Evolutionary conservation across 1,139 yeast genomes (phyloP), one percentile per base, ranked within the genome.

Genomic region (Yamadazyma atmosphaerica): DNA sequence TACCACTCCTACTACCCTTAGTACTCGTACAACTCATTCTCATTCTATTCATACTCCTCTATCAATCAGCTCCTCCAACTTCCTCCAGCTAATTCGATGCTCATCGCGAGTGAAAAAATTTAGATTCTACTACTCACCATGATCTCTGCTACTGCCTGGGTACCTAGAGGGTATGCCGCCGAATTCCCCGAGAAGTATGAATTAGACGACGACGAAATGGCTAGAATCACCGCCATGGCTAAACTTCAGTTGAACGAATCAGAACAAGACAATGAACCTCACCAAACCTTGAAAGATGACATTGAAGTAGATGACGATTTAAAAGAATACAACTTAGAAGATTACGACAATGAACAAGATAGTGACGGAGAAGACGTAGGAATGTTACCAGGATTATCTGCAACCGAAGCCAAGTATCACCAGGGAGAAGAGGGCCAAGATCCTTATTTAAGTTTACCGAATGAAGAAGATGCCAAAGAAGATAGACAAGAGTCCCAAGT

Each of bases 131-230:
- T 7, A 21, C 23, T 30, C 24, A 25, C 32, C 27, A 89, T 94
- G 96, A 83, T 92, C 49, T 89, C 98, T 36, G 85, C 97, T 23
- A 83, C 94, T 36, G 70, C 84, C 37, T 92, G 98, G 98, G 96
- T 92, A 24, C 98, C 98, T 35, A 79, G 96, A 55, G 99, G 99
- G 9, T 86, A 77, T 60, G 95, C 98, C 21, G 79, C 95, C 28
- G 97, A 90, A 60, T 86, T 84, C 57, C 98, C 98, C 4, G 87
- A 81, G 52, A 79, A 86, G 57, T 89, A 88, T 56, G 96, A 87
- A 50, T 68, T 92, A 43, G 82, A 89, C 52, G 98, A 92, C 47
- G 94, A 78, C 43, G 99, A 92, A 63, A 83, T 92, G 87, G 94
- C 81, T 43, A 79, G 97, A 64, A 89, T 92, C 57, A 80, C 83